Conservation (phyloP, 371 early-diverging fungal species). For the Nematocida sp. region DNA sequence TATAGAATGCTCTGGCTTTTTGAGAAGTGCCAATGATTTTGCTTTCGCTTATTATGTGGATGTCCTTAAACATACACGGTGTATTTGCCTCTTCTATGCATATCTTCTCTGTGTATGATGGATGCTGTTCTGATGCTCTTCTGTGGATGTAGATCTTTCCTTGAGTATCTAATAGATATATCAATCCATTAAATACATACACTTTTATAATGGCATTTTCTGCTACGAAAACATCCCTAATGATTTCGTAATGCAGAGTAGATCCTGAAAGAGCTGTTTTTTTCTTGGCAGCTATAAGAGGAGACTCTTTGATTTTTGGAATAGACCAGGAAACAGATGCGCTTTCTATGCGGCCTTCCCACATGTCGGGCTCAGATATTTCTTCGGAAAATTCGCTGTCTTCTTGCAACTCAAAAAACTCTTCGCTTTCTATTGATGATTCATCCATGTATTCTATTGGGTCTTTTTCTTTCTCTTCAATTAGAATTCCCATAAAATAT, state of each 20-base stretch:
- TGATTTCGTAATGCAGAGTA: not conserved
- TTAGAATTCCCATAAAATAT: not conserved
- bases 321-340: not conserved
- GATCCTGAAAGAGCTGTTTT: not conserved
- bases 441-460: not conserved
- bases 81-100: not conserved
- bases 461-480: not conserved
- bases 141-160: constrained; percentile 19
- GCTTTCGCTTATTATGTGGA: not conserved
- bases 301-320: constrained; percentile 9
- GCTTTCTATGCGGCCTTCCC: constrained; percentile 3
- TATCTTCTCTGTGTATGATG: not conserved
- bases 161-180: not conserved
- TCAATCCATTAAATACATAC: not conserved
- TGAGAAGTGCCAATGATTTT: too few relatives aligned
- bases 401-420: constrained; percentile 2
- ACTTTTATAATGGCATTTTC: not conserved
- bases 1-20: too few relatives aligned
- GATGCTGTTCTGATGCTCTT: too few relatives aligned
- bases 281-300: not conserved
- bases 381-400: not conserved
- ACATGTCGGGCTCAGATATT: not conserved
- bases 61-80: not conserved
- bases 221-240: not conserved
- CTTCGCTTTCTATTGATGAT: not conserved